Evolutionary conservation across 2,329 filamentous ascomycete species (phyloP).

Genomic region (Gaeumannomyces sp.): DNA sequence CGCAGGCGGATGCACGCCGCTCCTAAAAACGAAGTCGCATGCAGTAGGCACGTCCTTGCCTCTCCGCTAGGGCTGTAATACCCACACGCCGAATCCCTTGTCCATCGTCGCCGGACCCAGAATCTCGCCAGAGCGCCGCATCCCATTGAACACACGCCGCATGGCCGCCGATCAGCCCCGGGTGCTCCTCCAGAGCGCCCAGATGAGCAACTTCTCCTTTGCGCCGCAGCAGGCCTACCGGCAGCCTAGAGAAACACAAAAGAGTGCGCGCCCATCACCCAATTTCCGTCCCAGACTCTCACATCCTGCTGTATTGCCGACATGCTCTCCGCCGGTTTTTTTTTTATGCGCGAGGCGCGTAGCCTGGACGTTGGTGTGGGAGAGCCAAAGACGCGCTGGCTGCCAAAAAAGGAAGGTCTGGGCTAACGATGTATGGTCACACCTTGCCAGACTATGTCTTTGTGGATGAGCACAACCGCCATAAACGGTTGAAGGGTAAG

Average conservation of each 20-base stretch:
- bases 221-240: conserved; percentile 50
- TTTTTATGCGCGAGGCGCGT: too few relatives aligned
- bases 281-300: neutral
- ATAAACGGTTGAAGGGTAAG: conserved; percentile 90
- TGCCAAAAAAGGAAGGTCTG: neutral
- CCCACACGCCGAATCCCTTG: neutral
- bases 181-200: conserved; percentile 59
- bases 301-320: neutral
- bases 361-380: conserved; percentile 8
- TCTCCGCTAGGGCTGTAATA: neutral
- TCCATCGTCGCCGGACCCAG: neutral
- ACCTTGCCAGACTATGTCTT: conserved; percentile 80
- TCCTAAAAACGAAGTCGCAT: neutral
- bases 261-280: conserved; percentile 56
- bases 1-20: neutral
- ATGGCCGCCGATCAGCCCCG: conserved; percentile 61
- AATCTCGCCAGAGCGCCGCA: conserved; percentile 12
- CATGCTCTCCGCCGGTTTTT: conserved; percentile 11
- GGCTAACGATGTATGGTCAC: neutral
- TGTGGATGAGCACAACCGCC: conserved; percentile 96
- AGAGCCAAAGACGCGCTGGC: neutral
- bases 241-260: conserved; percentile 68
- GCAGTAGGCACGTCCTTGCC: neutral
- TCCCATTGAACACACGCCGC: conserved; percentile 7
- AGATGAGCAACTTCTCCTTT: conserved; percentile 73